phyloP scores from a whole-genome alignment of 1,284 basidiomycete genomes.

The Cystobasidiaceae sp. region DNA sequence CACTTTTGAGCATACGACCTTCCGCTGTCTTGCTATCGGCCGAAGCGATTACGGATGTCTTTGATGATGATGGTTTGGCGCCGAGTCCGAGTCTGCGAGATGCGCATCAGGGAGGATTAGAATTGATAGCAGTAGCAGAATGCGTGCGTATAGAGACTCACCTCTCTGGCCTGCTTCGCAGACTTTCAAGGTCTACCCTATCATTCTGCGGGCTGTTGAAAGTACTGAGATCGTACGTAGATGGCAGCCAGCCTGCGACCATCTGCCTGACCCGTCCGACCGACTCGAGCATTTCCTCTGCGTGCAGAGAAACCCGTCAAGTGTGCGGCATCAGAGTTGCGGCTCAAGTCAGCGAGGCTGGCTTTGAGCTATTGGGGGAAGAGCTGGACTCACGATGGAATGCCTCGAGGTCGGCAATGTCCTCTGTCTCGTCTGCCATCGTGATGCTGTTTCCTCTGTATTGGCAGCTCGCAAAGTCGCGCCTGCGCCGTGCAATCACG shows the following conservation, averaged over 20 bases:
- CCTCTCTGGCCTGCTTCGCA: constrained; percentile 26
- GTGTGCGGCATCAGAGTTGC: not conserved
- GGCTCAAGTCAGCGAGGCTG: not conserved
- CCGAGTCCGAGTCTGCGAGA: constrained; percentile 22
- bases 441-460: too few relatives aligned
- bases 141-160: not conserved
- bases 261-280: constrained; percentile 16
- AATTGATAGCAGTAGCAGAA: not conserved
- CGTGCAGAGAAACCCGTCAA: not conserved
- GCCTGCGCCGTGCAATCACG: too few relatives aligned
- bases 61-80: not conserved
- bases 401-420: constrained; percentile 17
- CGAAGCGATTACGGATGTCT: constrained; percentile 5
- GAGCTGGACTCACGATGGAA: constrained; percentile 22
- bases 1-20: constrained; percentile 6
- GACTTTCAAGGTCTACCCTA: constrained; percentile 7
- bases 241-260: constrained; percentile 26
- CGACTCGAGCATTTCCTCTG: constrained; percentile 22
- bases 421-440: constrained; percentile 18
- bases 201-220: not conserved
- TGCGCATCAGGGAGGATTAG: too few relatives aligned
- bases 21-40: constrained; percentile 12
- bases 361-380: too few relatives aligned
- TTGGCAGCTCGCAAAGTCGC: too few relatives aligned
- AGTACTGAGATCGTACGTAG: not conserved